These are phyloP conservation scores for Pichia insulana DNA, from an alignment of 805 yeast genomes.

Conservation along the genomic window DNA sequence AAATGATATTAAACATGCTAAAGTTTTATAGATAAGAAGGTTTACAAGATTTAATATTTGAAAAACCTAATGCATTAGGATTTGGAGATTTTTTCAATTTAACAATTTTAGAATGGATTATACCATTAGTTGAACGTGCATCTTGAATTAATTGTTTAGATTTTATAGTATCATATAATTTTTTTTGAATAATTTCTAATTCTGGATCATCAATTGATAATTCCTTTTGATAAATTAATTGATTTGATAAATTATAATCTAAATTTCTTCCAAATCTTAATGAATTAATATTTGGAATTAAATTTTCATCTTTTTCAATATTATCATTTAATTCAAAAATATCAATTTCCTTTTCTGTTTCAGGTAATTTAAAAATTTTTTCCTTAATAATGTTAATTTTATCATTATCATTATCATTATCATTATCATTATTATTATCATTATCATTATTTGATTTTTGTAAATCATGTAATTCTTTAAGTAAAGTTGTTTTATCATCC, in stretches of 20 bases:
- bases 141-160: conserved; percentile 21
- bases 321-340: no score
- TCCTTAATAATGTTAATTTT: conserved; percentile 4
- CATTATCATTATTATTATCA: no score
- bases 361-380: conserved; percentile 1
- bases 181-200: conserved; percentile 28
- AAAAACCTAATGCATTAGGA: conserved; percentile 38
- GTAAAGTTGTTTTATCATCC: not conserved
- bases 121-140: conserved; percentile 22
- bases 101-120: conserved; percentile 30
- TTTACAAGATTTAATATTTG: conserved; percentile 35
- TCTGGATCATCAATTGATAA: conserved; percentile 29
- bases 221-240: conserved; percentile 25
- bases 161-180: conserved; percentile 19
- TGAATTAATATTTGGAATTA: not conserved
- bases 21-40: conserved; percentile 40
- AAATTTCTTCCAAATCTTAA: not conserved
- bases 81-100: conserved; percentile 39
- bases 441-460: conserved; percentile 1
- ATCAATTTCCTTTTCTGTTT: conserved; percentile 12
- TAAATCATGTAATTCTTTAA: conserved; percentile 3
- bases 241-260: conserved; percentile 12
- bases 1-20: conserved; percentile 55
- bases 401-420: not conserved
- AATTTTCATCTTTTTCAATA: not conserved